phyloP scores from a whole-genome alignment of 345 rosid species.

The Eucalyptus leucophloia region DNA sequence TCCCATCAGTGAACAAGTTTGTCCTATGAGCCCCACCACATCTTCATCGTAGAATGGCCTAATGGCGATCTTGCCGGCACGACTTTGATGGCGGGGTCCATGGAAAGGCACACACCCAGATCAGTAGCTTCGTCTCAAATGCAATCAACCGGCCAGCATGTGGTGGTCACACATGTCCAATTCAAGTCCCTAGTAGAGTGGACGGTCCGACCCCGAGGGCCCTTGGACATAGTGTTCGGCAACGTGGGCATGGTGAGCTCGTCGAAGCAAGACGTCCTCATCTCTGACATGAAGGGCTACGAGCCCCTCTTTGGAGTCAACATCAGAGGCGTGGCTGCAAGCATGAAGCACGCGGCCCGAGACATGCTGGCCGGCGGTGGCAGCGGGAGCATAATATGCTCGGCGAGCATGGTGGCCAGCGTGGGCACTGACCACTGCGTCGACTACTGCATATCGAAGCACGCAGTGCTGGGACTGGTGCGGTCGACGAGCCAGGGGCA shows the following conservation, averaged over 20 bases:
- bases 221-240: slow-evolving; percentile 20
- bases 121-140: slow-evolving; percentile 3
- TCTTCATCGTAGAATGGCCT: neutral
- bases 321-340: neutral
- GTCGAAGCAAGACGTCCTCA: neutral
- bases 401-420: neutral
- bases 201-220: slow-evolving; percentile 1
- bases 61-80: neutral
- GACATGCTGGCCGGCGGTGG: slow-evolving; percentile 3
- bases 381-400: slow-evolving; percentile 6
- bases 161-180: neutral
- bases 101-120: neutral
- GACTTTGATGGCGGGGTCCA: neutral
- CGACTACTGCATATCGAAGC: slow-evolving; percentile 11
- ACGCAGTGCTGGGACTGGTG: slow-evolving; percentile 7
- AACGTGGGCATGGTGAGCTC: slow-evolving; percentile 8
- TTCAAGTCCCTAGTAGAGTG: slow-evolving; percentile 5
- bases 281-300: neutral
- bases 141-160: slow-evolving; percentile 9
- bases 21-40: neutral
- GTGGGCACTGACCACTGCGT: neutral
- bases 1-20: neutral
- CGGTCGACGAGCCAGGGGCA: neutral
- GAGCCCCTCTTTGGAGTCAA: slow-evolving; percentile 2
- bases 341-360: slow-evolving; percentile 9